Base-by-base conservation (phyloP, 305 asterid genomes). In the Plantago rigida region DNA sequence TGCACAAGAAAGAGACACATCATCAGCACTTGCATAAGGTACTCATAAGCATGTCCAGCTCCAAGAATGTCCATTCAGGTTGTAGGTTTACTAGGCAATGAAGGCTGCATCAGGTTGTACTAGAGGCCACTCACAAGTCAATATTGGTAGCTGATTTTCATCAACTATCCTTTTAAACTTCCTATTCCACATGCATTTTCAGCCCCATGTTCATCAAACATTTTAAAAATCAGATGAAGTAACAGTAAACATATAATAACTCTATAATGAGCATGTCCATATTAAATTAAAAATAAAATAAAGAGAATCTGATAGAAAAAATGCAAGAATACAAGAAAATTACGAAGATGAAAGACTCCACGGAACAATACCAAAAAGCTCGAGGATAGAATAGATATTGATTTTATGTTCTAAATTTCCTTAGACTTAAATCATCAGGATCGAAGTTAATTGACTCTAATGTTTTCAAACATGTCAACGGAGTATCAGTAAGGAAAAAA, bases 1-100 rank as follows among this genome's bases (percentile, higher is more conserved):
- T 91, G 82, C 73, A 73, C 15, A 44, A 22, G 29, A 59, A 42
- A 60, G 63, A 47, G 53, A 47, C 56, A 42, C 57, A 36, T 67
- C 41, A 57, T 42, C 68, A 72, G 49, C 63, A 41, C 46, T 41
- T 41, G 46, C 46, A 41, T 11, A 41, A 41, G 46, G 46, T 41
- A 41, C 46, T 9, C 46, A 41, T 41, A 9, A 9, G 46, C 46
- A 41, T 7, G 13, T 41, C 9, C 46, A 41, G 13, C 13, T 41
- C 46, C 46, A 41, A 9, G 12, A 41, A 41, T 41, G 13, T 1
- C 46, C 46, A 9, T 41, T 36, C 42, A 36, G 10, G 2, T 22
- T 22, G 2, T 5, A 36, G 42, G 7, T 36, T 58, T 51, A 31
- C 24, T 39, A 46, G 19, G 44, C 41, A 46, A 29, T 34, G 10